phyloP scores from a whole-genome alignment of 2,329 filamentous ascomycete genomes.

The Penicillium psychrosexuale region DNA sequence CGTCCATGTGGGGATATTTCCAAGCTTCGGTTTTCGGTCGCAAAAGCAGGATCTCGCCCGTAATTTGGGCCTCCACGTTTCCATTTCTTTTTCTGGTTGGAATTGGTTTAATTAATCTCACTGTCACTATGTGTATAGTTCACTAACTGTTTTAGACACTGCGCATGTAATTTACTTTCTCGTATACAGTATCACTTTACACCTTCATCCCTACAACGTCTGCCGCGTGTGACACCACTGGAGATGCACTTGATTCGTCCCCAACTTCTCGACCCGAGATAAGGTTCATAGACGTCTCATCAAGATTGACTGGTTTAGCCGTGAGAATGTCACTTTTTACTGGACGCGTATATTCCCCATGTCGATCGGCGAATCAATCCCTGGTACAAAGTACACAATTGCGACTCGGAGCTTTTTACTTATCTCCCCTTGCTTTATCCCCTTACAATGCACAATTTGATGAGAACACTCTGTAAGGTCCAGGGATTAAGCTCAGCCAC shows the following conservation, averaged over 20 bases:
- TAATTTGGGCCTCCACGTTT: conserved; percentile 14
- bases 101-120: not conserved
- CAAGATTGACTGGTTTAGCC: not conserved
- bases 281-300: conserved; percentile 8
- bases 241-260: conserved; percentile 10
- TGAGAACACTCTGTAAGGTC: conserved; percentile 13
- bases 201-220: not conserved
- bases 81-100: conserved; percentile 11
- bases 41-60: conserved; percentile 23
- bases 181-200: conserved; percentile 5
- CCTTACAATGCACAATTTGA: conserved; percentile 6
- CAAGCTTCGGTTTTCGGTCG: conserved; percentile 3
- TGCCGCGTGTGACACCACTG: conserved; percentile 16
- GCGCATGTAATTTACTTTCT: not conserved
- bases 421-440: conserved; percentile 19
- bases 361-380: not conserved
- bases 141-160: not conserved
- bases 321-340: not conserved
- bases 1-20: conserved; percentile 21
- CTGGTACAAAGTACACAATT: not conserved
- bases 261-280: conserved; percentile 3
- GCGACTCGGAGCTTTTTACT: conserved; percentile 14
- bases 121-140: too few relatives aligned
- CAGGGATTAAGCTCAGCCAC: conserved; percentile 16
- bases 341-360: not conserved